Percentiles rank a stretch among this genome's conserved stretches.
Conservation (phyloP, 2,329 filamentous ascomycete species). For the Epichloe sibirici region DNA sequence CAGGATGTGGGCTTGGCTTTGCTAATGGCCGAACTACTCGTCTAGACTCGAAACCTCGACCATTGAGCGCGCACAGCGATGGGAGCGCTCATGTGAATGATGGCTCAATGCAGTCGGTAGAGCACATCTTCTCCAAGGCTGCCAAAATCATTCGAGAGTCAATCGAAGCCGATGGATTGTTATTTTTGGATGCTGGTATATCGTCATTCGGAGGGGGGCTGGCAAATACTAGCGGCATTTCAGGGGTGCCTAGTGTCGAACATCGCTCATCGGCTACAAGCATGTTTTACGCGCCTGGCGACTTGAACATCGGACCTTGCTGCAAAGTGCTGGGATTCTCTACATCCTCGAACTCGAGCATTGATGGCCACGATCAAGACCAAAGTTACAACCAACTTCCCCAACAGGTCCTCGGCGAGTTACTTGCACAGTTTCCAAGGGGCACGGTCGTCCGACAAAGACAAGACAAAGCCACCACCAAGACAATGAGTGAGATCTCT, state of each 20-base stretch:
- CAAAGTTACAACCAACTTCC: slow-evolving; percentile 2
- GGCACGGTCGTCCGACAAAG: slow-evolving; percentile 1
- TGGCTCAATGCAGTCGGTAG: slow-evolving; percentile 1
- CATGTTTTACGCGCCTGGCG: neutral
- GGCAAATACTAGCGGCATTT: neutral
- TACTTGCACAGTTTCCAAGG: slow-evolving; percentile 1
- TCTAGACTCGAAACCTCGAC: neutral
- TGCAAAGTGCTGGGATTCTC: slow-evolving; percentile 29
- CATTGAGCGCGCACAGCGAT: neutral
- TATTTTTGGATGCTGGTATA: slow-evolving; percentile 23
- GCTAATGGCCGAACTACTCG: neutral
- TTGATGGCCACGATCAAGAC: slow-evolving; percentile 16
- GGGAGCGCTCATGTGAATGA: neutral
- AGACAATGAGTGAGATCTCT: neutral
- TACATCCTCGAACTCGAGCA: slow-evolving; percentile 20
- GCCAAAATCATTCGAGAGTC: slow-evolving; percentile 30
- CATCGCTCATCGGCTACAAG: slow-evolving; percentile 1
- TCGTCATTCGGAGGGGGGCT: slow-evolving; percentile 10
- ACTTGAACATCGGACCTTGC: neutral
- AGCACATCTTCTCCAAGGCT: slow-evolving; percentile 29
- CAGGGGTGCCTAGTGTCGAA: neutral
- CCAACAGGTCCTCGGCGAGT: slow-evolving; percentile 2
- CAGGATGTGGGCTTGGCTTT: neutral
- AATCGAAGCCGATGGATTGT: slow-evolving; percentile 26
- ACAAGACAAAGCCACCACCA: neutral